Conservation (phyloP, 805 yeast species). For the Candida qinlingensis region DNA sequence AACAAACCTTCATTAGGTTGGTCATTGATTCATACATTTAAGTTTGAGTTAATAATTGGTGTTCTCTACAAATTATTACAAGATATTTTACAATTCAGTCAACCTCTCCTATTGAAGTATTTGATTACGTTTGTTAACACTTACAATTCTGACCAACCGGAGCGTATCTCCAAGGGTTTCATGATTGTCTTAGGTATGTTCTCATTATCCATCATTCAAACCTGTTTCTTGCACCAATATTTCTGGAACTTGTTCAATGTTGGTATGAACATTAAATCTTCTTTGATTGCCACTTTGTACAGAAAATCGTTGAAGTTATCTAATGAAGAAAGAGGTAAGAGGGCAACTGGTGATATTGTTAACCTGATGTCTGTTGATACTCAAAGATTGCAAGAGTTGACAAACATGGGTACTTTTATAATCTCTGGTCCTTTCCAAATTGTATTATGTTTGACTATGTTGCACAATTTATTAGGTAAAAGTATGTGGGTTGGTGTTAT, state of each 20-base stretch:
- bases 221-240: slow-evolving; percentile 72
- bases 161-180: slow-evolving; percentile 67
- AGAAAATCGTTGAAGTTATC: slow-evolving; percentile 64
- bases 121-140: slow-evolving; percentile 57
- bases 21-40: slow-evolving; percentile 67
- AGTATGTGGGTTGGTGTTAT: slow-evolving; percentile 97
- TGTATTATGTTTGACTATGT: slow-evolving; percentile 63
- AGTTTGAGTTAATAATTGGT: slow-evolving; percentile 60
- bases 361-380: slow-evolving; percentile 93
- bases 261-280: slow-evolving; percentile 71
- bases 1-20: slow-evolving; percentile 45
- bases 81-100: slow-evolving; percentile 76
- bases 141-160: slow-evolving; percentile 31
- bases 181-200: slow-evolving; percentile 77
- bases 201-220: slow-evolving; percentile 67
- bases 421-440: slow-evolving; percentile 96
- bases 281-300: slow-evolving; percentile 63
- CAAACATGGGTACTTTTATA: slow-evolving; percentile 69
- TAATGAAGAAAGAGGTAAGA: slow-evolving; percentile 62
- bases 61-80: slow-evolving; percentile 71
- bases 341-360: slow-evolving; percentile 89
- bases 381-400: slow-evolving; percentile 78
- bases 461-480: slow-evolving; percentile 70
- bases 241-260: slow-evolving; percentile 68
- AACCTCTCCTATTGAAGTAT: slow-evolving; percentile 72